Percentiles rank a stretch among this genome's conserved stretches.
Evolutionary conservation across 2,329 filamentous ascomycete species (phyloP).

Genomic region (Penicillium fuscoglaucum): DNA sequence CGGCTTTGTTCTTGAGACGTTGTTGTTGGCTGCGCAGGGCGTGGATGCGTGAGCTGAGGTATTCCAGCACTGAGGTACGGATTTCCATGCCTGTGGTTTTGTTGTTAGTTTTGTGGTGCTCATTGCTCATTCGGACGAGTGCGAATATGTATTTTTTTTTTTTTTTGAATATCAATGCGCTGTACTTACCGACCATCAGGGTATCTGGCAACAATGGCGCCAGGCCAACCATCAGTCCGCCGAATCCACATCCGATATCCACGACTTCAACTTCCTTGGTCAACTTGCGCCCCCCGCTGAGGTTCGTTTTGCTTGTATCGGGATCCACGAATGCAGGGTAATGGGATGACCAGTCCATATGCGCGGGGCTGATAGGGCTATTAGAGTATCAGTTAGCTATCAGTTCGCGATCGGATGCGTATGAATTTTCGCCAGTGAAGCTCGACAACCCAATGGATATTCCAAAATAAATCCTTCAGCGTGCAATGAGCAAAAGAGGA

Average conservation of each 20-base stretch:
- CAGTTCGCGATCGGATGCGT: conserved; percentile 1
- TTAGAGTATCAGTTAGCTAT: not conserved
- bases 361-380: conserved; percentile 73
- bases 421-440: not conserved
- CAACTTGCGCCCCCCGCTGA: conserved; percentile 45
- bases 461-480: no score
- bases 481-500: not conserved
- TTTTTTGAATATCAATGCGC: not conserved
- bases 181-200: conserved; percentile 70
- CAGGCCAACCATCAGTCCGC: conserved; percentile 83
- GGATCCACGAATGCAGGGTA: conserved; percentile 70
- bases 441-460: not conserved
- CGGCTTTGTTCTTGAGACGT: conserved; percentile 23
- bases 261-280: conserved; percentile 80
- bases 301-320: conserved; percentile 35
- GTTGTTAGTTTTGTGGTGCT: not conserved
- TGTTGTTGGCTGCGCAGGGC: conserved; percentile 63
- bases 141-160: not conserved
- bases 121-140: not conserved
- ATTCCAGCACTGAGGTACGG: conserved; percentile 83
- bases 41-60: conserved; percentile 81
- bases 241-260: conserved; percentile 96
- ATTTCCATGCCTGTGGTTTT: conserved; percentile 77
- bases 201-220: conserved; percentile 78
- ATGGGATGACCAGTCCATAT: conserved; percentile 88